A percentile compares a stretch with the other conserved stretches of the same genome.
These are phyloP conservation scores for Panaeolus papilionaceus DNA, from an alignment of 768 basidiomycete species.

Conservation along the genomic window DNA sequence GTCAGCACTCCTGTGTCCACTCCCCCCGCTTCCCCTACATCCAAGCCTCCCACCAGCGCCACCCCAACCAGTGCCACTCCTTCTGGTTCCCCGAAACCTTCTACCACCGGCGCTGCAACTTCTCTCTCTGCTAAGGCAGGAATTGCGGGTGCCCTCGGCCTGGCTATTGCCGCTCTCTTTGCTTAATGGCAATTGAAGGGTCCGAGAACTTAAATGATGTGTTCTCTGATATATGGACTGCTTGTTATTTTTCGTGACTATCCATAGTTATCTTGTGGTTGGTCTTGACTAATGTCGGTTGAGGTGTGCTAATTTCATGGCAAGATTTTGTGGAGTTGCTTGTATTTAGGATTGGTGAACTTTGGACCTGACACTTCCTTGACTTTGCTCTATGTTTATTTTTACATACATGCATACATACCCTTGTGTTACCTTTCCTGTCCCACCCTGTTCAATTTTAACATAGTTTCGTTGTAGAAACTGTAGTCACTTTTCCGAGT, in stretches of 20 bases:
- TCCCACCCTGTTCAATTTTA: background rate
- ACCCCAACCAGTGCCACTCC: slow-evolving; percentile 20
- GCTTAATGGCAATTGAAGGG: slow-evolving; percentile 34
- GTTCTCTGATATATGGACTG: slow-evolving; percentile 1
- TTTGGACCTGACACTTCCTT: slow-evolving; percentile 3
- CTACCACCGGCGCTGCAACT: slow-evolving; percentile 22
- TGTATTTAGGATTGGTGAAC: slow-evolving; percentile 4
- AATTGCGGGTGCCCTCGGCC: slow-evolving; percentile 45
- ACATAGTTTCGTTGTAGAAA: background rate
- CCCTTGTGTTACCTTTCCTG: background rate
- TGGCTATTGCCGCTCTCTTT: slow-evolving; percentile 50
- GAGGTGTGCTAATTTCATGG: background rate
- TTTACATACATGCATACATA: background rate
- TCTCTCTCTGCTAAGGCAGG: slow-evolving; percentile 35
- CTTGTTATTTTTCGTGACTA: slow-evolving; percentile 3
- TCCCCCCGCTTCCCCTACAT: slow-evolving; percentile 22
- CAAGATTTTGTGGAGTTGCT: slow-evolving; percentile 7
- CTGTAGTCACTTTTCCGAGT: background rate
- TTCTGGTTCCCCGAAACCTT: slow-evolving; percentile 22
- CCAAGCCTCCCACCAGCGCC: slow-evolving; percentile 21
- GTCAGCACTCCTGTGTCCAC: slow-evolving; percentile 27
- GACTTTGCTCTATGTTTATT: slow-evolving; percentile 7
- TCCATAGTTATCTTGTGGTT: background rate
- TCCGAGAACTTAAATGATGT: background rate
- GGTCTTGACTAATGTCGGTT: background rate